Evolutionary conservation across 179 eudicot genomes (phyloP).

Genomic region (Camellia oleifera): DNA sequence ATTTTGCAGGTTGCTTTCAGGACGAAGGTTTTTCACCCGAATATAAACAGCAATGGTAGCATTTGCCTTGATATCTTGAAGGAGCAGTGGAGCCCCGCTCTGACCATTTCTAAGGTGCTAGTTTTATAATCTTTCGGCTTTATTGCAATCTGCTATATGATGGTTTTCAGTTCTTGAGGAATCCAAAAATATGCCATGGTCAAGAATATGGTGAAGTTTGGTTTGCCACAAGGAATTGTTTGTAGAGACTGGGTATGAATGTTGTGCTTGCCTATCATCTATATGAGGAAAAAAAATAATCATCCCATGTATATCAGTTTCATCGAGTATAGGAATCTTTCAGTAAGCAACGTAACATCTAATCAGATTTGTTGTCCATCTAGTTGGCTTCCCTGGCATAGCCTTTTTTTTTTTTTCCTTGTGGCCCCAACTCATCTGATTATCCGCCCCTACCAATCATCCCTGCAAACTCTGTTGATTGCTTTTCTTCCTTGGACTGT

Average conservation of each 20-base stretch:
- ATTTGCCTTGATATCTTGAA: conserved; percentile 42
- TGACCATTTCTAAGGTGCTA: conserved; percentile 42
- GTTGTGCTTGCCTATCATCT: not conserved
- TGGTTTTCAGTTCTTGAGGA: not conserved
- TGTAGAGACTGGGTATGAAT: not conserved
- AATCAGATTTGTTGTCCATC: not conserved
- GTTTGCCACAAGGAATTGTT: not conserved
- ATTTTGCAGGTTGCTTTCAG: conserved; percentile 34
- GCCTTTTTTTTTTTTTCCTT: not conserved
- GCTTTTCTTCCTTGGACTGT: not conserved
- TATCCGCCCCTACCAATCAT: not conserved
- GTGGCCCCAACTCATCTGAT: not conserved
- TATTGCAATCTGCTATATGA: not conserved
- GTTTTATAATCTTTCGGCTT: not conserved
- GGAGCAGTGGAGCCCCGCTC: conserved; percentile 51
- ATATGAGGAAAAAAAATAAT: not conserved
- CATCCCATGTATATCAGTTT: too few species aligned
- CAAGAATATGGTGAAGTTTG: not conserved
- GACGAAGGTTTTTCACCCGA: conserved; percentile 45
- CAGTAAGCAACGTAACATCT: not conserved
- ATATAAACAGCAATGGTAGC: conserved; percentile 41
- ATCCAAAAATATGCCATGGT: not conserved
- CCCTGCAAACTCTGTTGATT: not conserved
- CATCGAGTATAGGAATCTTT: too few species aligned
- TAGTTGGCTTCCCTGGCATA: not conserved